These are phyloP conservation scores for Hypoxylon sp. DNA, from an alignment of 2,329 filamentous ascomycete species.

Conservation along the genomic window DNA sequence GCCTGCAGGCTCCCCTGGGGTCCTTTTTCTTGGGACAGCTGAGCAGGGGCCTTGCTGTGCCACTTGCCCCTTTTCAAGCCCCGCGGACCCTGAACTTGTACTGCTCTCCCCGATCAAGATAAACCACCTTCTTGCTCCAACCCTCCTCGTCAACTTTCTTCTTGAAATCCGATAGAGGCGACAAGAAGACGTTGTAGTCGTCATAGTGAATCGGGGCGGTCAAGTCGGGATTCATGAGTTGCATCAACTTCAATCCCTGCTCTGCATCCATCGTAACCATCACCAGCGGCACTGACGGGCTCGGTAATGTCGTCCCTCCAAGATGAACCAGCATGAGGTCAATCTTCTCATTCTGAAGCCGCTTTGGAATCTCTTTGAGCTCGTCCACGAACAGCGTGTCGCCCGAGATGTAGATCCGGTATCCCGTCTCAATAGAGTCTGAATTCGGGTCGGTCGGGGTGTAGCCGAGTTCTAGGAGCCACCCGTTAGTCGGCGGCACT, in stretches of 20 bases:
- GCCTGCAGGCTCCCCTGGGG: constrained; percentile 16
- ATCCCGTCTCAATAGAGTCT: constrained; percentile 62
- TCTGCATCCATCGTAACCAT: constrained; percentile 80
- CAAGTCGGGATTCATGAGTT: constrained; percentile 71
- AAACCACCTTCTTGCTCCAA: constrained; percentile 68
- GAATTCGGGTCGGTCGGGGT: constrained; percentile 42
- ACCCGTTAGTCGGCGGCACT: constrained; percentile 76
- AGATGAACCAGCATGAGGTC: constrained; percentile 78
- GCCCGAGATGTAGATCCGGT: constrained; percentile 76
- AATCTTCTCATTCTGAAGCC: constrained; percentile 68
- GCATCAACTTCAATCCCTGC: constrained; percentile 73
- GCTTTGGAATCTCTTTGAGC: constrained; percentile 71
- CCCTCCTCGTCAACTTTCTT: constrained; percentile 68
- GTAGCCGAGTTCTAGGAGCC: constrained; percentile 75
- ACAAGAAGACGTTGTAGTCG: constrained; percentile 74
- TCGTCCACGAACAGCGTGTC: constrained; percentile 76
- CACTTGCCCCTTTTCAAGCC: constrained; percentile 15
- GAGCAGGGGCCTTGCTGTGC: constrained; percentile 9
- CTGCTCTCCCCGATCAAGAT: constrained; percentile 71
- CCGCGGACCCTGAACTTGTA: constrained; percentile 67
- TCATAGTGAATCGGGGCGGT: constrained; percentile 77
- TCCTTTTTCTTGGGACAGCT: constrained; percentile 8
- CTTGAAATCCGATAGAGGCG: constrained; percentile 72
- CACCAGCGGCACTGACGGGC: constrained; percentile 69
- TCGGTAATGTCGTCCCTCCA: constrained; percentile 76